phyloP scores from a whole-genome alignment of 768 basidiomycete genomes.

The Sarcodon aspratus region DNA sequence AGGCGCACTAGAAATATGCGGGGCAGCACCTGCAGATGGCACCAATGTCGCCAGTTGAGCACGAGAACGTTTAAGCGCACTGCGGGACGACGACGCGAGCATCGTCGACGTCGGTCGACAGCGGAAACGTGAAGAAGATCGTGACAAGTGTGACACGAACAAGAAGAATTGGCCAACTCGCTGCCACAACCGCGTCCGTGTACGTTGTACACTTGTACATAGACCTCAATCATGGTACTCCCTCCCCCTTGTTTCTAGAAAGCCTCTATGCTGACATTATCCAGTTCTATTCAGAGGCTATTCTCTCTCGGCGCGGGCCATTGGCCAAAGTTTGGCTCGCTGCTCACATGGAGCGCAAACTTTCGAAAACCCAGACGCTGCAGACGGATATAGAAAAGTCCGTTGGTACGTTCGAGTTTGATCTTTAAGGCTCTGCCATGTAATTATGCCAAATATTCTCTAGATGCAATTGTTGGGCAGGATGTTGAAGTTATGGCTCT shows the following conservation, averaged over 20 bases:
- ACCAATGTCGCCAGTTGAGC: neutral
- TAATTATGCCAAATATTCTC: neutral
- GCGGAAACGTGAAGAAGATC: neutral
- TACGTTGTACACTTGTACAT: neutral
- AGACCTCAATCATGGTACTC: constrained; percentile 2
- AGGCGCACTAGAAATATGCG: neutral
- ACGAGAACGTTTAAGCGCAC: constrained; percentile 7
- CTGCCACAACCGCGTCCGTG: constrained; percentile 1
- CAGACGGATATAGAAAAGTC: constrained; percentile 94
- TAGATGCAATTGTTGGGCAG: constrained; percentile 89
- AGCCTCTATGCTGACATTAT: no score
- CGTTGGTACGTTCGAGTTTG: constrained; percentile 47
- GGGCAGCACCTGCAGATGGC: neutral
- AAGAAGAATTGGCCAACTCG: neutral
- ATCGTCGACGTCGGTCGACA: constrained; percentile 10
- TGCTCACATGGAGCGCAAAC: constrained; percentile 96
- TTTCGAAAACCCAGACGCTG: constrained; percentile 89
- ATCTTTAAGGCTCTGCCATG: neutral
- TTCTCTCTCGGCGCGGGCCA: constrained; percentile 87
- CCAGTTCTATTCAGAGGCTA: constrained; percentile 89
- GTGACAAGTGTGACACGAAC: constrained; percentile 3
- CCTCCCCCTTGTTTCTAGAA: neutral
- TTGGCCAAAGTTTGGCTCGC: constrained; percentile 98
- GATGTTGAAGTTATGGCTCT: constrained; percentile 91
- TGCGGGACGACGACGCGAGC: constrained; percentile 13